These are phyloP conservation scores for Phaseolus lunatus DNA, from an alignment of 306 rosid genomes.

Conservation along the genomic window DNA sequence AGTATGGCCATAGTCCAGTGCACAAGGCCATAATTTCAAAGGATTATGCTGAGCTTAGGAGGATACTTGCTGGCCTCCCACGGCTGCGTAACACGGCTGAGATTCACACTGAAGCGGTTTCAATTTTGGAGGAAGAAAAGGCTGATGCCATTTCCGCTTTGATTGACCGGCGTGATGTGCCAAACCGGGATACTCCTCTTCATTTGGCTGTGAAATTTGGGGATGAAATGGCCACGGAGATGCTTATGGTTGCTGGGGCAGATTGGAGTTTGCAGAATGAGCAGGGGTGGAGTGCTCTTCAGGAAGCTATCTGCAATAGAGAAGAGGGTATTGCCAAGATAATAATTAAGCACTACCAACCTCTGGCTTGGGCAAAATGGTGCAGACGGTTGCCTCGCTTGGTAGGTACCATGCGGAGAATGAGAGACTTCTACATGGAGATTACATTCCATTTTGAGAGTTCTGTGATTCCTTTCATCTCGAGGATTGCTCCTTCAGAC, in stretches of 20 bases:
- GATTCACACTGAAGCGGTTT: constrained; percentile 70
- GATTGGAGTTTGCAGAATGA: constrained; percentile 99
- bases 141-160: constrained; percentile 80
- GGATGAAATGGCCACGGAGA: constrained; percentile 78
- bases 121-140: constrained; percentile 85
- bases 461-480: constrained; percentile 96
- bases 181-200: constrained; percentile 88
- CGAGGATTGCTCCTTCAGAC: constrained; percentile 97
- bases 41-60: constrained; percentile 79
- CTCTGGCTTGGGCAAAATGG: constrained; percentile 99
- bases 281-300: constrained; percentile 98
- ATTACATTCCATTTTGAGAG: constrained; percentile 97
- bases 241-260: constrained; percentile 95
- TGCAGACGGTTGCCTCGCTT: constrained; percentile 97
- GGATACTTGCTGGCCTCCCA: constrained; percentile 69
- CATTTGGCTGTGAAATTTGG: constrained; percentile 93
- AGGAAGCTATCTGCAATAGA: constrained; percentile 92
- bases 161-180: constrained; percentile 91
- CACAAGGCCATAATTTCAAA: constrained; percentile 81
- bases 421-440: constrained; percentile 99
- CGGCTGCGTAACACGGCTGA: constrained; percentile 70
- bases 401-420: constrained; percentile 84
- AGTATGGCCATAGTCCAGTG: constrained; percentile 86
- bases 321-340: constrained; percentile 86
- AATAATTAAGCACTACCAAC: constrained; percentile 92